Conservation (phyloP, 2,329 filamentous ascomycete species). For the Elsinoe ampelina region DNA sequence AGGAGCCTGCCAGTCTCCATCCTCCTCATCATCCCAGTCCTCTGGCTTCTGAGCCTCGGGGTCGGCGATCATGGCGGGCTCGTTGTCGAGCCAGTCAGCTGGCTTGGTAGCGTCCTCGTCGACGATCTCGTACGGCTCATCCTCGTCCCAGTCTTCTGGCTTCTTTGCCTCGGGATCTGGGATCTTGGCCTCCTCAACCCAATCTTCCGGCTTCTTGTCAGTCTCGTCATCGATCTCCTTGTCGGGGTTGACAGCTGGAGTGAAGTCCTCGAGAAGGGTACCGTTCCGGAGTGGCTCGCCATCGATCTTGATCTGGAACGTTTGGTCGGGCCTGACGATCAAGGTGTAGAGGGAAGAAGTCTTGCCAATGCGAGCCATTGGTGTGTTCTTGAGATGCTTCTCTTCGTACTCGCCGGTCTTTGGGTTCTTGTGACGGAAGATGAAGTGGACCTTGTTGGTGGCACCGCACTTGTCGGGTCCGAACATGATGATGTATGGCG, state of each 20-base stretch:
- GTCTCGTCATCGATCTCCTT: slow-evolving; percentile 92
- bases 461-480: slow-evolving; percentile 98
- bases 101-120: slow-evolving; percentile 87
- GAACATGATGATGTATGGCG: slow-evolving; percentile 99
- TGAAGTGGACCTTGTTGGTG: slow-evolving; percentile 96
- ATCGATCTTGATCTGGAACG: slow-evolving; percentile 84
- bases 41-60: slow-evolving; percentile 95
- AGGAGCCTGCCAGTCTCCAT: slow-evolving; percentile 91
- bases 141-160: slow-evolving; percentile 98
- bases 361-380: slow-evolving; percentile 82
- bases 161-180: slow-evolving; percentile 87
- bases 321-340: slow-evolving; percentile 93
- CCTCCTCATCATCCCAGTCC: slow-evolving; percentile 99
- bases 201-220: slow-evolving; percentile 88
- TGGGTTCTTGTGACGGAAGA: slow-evolving; percentile 99
- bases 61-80: slow-evolving; percentile 74
- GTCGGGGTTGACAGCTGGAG: slow-evolving; percentile 81
- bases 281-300: slow-evolving; percentile 81
- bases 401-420: slow-evolving; percentile 99
- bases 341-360: slow-evolving; percentile 91
- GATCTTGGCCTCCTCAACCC: slow-evolving; percentile 91
- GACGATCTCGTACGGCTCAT: slow-evolving; percentile 90
- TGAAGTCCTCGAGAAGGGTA: slow-evolving; percentile 88
- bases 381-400: slow-evolving; percentile 87
- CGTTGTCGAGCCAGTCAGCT: slow-evolving; percentile 91